Evolutionary conservation across 345 rosid genomes (phyloP).

Genomic region (Dipteronia sinensis): DNA sequence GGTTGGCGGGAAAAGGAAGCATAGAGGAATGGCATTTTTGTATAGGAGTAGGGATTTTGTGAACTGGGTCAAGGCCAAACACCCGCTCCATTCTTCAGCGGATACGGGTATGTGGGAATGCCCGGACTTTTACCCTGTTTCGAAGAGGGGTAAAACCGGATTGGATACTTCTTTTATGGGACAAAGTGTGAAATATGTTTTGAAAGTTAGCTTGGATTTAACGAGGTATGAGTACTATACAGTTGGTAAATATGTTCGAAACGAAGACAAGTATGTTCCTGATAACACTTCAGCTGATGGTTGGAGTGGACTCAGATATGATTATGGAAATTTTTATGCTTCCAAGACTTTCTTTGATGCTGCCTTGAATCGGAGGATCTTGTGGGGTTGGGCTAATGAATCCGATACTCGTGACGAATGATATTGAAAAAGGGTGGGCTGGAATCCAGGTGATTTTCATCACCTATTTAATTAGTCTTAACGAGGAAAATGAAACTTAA

Average conservation of each 20-base stretch:
- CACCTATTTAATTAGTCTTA: too few species aligned
- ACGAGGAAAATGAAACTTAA: too few species aligned
- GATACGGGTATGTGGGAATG: constrained; percentile 92
- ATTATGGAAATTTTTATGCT: constrained; percentile 86
- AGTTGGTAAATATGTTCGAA: constrained; percentile 48
- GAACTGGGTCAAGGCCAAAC: constrained; percentile 65
- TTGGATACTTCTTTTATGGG: constrained; percentile 44
- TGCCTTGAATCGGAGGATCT: constrained; percentile 48
- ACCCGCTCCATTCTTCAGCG: constrained; percentile 56
- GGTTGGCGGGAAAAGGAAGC: constrained; percentile 55
- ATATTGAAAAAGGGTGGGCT: constrained; percentile 70
- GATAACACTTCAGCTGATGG: constrained; percentile 60
- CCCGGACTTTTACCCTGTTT: constrained; percentile 83
- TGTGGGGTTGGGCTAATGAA: constrained; percentile 92
- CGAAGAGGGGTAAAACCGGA: constrained; percentile 39
- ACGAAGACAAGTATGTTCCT: constrained; percentile 54
- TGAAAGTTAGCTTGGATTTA: constrained; percentile 76
- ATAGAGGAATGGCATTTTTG: constrained; percentile 61
- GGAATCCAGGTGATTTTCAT: constrained; percentile 61
- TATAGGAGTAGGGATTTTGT: constrained; percentile 69
- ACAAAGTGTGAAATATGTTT: constrained; percentile 43
- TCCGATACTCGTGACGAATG: constrained; percentile 49
- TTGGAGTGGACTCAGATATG: constrained; percentile 73
- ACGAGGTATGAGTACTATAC: constrained; percentile 81
- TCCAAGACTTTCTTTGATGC: constrained; percentile 78